Conservation (phyloP, 1,284 basidiomycete genomes). For the Clitocybe nebularis region DNA sequence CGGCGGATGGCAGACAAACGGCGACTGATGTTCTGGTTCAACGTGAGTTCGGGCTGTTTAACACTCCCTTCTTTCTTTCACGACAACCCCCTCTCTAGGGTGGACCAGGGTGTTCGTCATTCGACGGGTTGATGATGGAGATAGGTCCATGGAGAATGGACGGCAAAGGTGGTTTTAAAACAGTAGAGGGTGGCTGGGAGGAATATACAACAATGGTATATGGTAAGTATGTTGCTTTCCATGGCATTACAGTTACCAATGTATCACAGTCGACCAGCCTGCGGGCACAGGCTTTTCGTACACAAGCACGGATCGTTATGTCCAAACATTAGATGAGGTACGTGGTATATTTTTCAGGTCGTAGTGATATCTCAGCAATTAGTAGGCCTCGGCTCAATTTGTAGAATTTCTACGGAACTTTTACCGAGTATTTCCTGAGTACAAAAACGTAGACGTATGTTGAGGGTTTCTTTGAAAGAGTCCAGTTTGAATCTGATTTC, state of each 20-base stretch:
- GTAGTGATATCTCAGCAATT: constrained; percentile 3
- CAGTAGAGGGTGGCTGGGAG: constrained; percentile 93
- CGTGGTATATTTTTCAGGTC: too few species aligned
- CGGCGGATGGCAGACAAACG: constrained; percentile 84
- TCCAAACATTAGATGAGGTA: constrained; percentile 77
- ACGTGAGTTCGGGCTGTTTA: constrained; percentile 42
- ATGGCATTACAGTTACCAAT: constrained; percentile 3
- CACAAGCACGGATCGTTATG: constrained; percentile 80
- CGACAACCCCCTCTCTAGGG: too few species aligned
- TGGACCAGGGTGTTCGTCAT: constrained; percentile 94
- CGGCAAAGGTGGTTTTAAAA: constrained; percentile 74
- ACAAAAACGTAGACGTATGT: constrained; percentile 78
- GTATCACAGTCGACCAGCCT: constrained; percentile 83
- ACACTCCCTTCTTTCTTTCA: too few species aligned
- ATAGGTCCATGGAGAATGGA: constrained; percentile 88
- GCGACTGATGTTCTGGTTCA: constrained; percentile 94
- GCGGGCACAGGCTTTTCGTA: constrained; percentile 95
- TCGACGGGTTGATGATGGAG: constrained; percentile 98
- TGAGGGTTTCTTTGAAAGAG: constrained; percentile 9
- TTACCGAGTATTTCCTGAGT: constrained; percentile 90
- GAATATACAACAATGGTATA: constrained; percentile 98
- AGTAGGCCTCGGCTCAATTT: constrained; percentile 75
- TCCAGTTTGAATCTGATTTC: constrained; percentile 11
- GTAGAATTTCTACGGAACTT: constrained; percentile 86
- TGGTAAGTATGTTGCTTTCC: constrained; percentile 44